phyloP scores from a whole-genome alignment of 768 basidiomycete genomes.

The Mycena rebaudengoi region DNA sequence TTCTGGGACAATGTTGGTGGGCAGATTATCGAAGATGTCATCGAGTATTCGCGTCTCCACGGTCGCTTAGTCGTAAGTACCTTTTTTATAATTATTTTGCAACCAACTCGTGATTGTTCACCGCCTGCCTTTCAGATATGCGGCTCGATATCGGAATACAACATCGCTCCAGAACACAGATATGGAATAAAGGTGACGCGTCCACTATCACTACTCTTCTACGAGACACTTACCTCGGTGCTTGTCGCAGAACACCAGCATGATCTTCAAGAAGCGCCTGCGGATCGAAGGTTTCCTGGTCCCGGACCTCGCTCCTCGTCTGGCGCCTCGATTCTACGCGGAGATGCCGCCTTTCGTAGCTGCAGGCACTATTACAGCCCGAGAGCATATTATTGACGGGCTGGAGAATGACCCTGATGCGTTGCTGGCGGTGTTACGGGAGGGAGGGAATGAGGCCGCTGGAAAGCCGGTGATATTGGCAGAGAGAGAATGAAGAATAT shows the following conservation, averaged over 20 bases:
- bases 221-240: no score
- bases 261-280: slow-evolving; percentile 36
- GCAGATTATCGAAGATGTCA: slow-evolving; percentile 44
- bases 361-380: slow-evolving; percentile 40
- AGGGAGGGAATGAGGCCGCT: slow-evolving; percentile 3
- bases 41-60: slow-evolving; percentile 44
- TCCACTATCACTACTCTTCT: not conserved
- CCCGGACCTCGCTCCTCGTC: slow-evolving; percentile 27
- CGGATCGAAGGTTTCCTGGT: slow-evolving; percentile 42
- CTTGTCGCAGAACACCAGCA: slow-evolving; percentile 32
- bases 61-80: slow-evolving; percentile 52
- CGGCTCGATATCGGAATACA: slow-evolving; percentile 28
- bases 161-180: slow-evolving; percentile 14
- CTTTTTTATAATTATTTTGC: no score
- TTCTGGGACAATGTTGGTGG: slow-evolving; percentile 58
- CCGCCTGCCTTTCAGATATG: slow-evolving; percentile 29
- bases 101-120: not conserved
- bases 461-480: slow-evolving; percentile 12
- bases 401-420: slow-evolving; percentile 44
- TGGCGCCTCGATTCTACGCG: slow-evolving; percentile 38
- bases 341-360: slow-evolving; percentile 36
- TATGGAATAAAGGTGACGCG: slow-evolving; percentile 28
- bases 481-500: not conserved
- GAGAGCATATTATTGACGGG: slow-evolving; percentile 41
- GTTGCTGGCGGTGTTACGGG: slow-evolving; percentile 25